Conservation (phyloP, 139 green algal genomes). For the Coccomyxa sp. region DNA sequence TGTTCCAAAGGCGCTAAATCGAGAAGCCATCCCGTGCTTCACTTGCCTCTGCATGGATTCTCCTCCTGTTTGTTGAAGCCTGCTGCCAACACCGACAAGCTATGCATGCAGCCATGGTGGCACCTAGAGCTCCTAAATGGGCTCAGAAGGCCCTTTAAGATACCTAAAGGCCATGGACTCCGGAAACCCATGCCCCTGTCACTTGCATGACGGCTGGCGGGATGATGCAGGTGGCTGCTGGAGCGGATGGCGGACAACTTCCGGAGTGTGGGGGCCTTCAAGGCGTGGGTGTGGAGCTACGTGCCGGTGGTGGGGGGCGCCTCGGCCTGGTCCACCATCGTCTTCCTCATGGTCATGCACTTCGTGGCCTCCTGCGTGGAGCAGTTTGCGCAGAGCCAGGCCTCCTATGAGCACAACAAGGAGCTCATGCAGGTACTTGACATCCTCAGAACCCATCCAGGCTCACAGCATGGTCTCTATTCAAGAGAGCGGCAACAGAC, state of each 20-base stretch:
- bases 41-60: too few species aligned
- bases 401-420: slow-evolving; percentile 24
- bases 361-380: slow-evolving; percentile 55
- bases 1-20: too few species aligned
- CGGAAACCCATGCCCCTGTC: too few species aligned
- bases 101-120: too few species aligned
- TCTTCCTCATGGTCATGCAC: slow-evolving; percentile 42
- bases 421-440: slow-evolving; percentile 19
- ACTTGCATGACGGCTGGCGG: not conserved
- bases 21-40: too few species aligned
- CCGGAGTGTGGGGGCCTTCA: not conserved
- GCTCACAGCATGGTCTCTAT: not conserved
- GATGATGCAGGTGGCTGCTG: slow-evolving; percentile 16
- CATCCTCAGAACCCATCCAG: not conserved
- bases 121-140: too few species aligned
- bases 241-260: slow-evolving; percentile 10
- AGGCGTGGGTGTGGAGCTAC: slow-evolving; percentile 2
- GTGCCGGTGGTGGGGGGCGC: slow-evolving; percentile 22
- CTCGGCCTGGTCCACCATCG: slow-evolving; percentile 25
- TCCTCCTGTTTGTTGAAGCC: too few species aligned
- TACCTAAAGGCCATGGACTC: too few species aligned
- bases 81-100: too few species aligned
- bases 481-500: not conserved
- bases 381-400: slow-evolving; percentile 56
- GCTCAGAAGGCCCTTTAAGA: too few species aligned